Evolutionary conservation across 345 rosid genomes (phyloP).

Genomic region (Aquilaria sinensis): DNA sequence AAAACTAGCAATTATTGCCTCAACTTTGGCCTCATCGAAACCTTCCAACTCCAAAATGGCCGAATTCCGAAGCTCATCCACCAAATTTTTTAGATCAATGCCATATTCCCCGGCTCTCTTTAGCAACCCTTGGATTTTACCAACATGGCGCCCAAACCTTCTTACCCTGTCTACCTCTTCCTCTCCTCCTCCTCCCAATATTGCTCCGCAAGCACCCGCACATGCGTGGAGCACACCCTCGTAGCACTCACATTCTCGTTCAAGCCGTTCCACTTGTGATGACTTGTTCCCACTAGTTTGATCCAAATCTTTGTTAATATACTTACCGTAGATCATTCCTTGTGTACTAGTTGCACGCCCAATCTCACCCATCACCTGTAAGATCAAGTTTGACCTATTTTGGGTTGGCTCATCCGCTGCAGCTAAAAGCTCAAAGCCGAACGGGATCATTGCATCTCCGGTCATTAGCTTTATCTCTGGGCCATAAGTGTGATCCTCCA

Average conservation of each 20-base stretch:
- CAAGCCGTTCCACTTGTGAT: neutral
- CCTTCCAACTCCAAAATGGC: slow-evolving; percentile 25
- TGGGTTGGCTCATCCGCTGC: slow-evolving; percentile 12
- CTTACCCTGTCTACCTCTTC: slow-evolving; percentile 47
- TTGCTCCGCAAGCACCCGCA: slow-evolving; percentile 55
- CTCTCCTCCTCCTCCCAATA: slow-evolving; percentile 55
- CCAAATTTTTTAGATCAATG: neutral
- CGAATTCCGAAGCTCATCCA: slow-evolving; percentile 21
- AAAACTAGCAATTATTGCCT: slow-evolving; percentile 17
- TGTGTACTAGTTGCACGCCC: slow-evolving; percentile 41
- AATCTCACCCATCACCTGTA: slow-evolving; percentile 44
- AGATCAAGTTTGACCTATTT: slow-evolving; percentile 20
- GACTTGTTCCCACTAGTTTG: neutral
- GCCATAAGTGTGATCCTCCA: slow-evolving; percentile 11
- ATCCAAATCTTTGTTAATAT: slow-evolving; percentile 7
- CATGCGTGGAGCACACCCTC: slow-evolving; percentile 48
- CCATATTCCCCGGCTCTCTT: neutral
- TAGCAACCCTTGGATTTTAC: slow-evolving; percentile 29
- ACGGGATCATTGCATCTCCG: slow-evolving; percentile 37
- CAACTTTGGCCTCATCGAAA: slow-evolving; percentile 24
- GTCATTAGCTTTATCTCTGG: slow-evolving; percentile 43
- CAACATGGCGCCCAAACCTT: slow-evolving; percentile 36
- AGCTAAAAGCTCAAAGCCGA: slow-evolving; percentile 45
- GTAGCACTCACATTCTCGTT: slow-evolving; percentile 24
- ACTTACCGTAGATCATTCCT: slow-evolving; percentile 37